These are phyloP conservation scores for Aristolochia californica DNA, from an alignment of 164 flowering plant species.

Conservation along the genomic window DNA sequence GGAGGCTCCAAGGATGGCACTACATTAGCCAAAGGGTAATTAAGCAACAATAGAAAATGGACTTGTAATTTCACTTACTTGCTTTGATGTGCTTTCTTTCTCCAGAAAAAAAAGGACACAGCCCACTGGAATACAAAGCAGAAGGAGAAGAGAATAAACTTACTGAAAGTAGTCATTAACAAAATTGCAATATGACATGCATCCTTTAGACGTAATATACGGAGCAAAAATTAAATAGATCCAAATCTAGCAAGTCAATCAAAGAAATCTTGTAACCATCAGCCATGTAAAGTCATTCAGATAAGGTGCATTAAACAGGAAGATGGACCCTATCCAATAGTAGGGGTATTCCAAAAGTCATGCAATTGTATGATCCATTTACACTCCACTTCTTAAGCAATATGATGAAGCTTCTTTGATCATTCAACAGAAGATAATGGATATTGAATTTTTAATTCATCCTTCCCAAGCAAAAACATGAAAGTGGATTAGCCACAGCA, in stretches of 20 bases:
- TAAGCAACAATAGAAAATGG: neutral
- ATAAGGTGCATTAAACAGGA: neutral
- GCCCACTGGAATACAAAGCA: slow-evolving; percentile 49
- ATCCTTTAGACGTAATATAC: neutral
- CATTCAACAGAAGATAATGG: no score
- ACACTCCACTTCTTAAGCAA: no score
- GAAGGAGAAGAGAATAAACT: neutral
- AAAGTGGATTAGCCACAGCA: no score
- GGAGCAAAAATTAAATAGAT: no score
- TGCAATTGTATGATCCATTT: no score
- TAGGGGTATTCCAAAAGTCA: no score
- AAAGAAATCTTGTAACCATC: neutral
- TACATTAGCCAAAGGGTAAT: neutral
- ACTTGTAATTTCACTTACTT: slow-evolving; percentile 44
- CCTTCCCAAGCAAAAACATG: no score
- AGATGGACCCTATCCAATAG: neutral
- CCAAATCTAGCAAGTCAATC: no score
- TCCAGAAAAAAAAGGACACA: slow-evolving; percentile 65
- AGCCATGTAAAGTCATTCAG: neutral
- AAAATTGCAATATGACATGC: neutral
- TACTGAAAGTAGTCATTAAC: neutral
- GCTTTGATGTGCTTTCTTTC: slow-evolving; percentile 60
- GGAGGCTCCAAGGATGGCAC: neutral
- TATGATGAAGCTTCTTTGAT: no score
- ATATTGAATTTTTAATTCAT: no score